These are phyloP conservation scores for Auriscalpium orientale DNA, from an alignment of 768 basidiomycete genomes.

Conservation along the genomic window DNA sequence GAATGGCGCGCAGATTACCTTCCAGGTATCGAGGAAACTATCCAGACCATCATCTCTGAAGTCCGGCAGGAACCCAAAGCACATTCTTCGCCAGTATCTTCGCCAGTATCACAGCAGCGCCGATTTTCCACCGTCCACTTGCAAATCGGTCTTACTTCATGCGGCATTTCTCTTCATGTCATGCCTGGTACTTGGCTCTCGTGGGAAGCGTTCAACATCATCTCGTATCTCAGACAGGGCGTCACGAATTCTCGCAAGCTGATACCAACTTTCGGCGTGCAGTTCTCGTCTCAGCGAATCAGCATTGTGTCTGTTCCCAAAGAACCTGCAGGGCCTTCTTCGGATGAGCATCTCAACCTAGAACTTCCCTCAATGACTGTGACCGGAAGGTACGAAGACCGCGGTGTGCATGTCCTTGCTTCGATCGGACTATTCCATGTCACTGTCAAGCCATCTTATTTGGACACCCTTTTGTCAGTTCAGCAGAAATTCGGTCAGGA, in stretches of 20 bases:
- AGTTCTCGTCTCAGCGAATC: constrained; percentile 53
- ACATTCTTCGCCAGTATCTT: neutral
- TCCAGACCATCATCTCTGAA: constrained; percentile 60
- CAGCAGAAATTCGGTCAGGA: constrained; percentile 89
- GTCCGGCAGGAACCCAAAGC: constrained; percentile 29
- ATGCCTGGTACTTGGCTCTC: constrained; percentile 87
- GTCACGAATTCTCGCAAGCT: constrained; percentile 27
- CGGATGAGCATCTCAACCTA: constrained; percentile 49
- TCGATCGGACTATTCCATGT: constrained; percentile 64
- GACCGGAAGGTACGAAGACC: constrained; percentile 48
- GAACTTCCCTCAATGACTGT: constrained; percentile 59
- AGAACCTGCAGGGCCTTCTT: constrained; percentile 22
- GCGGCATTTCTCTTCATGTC: constrained; percentile 64
- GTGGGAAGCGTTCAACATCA: constrained; percentile 52
- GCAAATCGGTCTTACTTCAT: constrained; percentile 41
- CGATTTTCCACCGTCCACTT: constrained; percentile 33
- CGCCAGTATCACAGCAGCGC: neutral
- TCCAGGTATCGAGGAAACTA: constrained; percentile 61
- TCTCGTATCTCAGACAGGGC: constrained; percentile 34
- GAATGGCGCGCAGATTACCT: constrained; percentile 80
- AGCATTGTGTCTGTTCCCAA: constrained; percentile 46
- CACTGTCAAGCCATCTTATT: constrained; percentile 72
- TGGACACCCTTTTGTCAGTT: constrained; percentile 76
- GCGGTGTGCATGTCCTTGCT: constrained; percentile 43
- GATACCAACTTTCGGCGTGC: constrained; percentile 51